Evolutionary conservation across 2,329 filamentous ascomycete genomes (phyloP), one percentile per base, ranked within the genome.

Genomic region (Thelonectria discophora): DNA sequence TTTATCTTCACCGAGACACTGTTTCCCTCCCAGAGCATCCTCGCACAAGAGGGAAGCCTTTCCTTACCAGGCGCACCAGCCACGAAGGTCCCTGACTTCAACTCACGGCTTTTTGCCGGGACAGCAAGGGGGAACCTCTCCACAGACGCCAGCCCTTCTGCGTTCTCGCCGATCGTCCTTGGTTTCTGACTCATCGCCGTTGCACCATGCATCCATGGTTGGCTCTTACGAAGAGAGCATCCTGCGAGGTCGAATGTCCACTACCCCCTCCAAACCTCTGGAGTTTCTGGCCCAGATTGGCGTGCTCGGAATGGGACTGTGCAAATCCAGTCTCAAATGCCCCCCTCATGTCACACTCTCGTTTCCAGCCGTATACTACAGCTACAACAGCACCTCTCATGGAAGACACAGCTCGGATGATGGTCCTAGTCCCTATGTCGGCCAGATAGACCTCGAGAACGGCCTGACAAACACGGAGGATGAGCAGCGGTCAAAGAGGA

Each of bases 201-300:
- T 95, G 27, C 91, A 94, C 58, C 93, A 96, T 76, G 94, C 94
- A 9, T 94, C 94, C 3, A 96, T 99, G 91, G 94, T 98, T 2
- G 95, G 95, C 2, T 97, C 94, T 2, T 99, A 97, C 69, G 95
- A 99, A 77, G 95, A 99, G 78, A 97, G 93, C 27, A 97, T 99
- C 62, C 81, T 99, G 2, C 88, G 93, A 48, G 95, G 95, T 40
- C 88, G 95, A 64, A 99, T 99, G 95, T 98, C 95, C 27, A 97
- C 94, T 1, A 95, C 90, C 2, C 94, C 95, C 0, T 98, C 94
- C 1, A 94, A 92, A 67, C 94, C 95, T 6, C 81, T 99, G 6
- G 90, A 97, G 67, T 99, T 99, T 72, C 85, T 96, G 6, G 95
- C 95, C 27, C 93, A 98, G 74, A 97, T 99, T 59, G 95, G 95